A percentile compares a stretch with the other conserved stretches of the same genome.
phyloP scores from a whole-genome alignment of 805 yeast genomes.

The Metschnikowia gruessii region DNA sequence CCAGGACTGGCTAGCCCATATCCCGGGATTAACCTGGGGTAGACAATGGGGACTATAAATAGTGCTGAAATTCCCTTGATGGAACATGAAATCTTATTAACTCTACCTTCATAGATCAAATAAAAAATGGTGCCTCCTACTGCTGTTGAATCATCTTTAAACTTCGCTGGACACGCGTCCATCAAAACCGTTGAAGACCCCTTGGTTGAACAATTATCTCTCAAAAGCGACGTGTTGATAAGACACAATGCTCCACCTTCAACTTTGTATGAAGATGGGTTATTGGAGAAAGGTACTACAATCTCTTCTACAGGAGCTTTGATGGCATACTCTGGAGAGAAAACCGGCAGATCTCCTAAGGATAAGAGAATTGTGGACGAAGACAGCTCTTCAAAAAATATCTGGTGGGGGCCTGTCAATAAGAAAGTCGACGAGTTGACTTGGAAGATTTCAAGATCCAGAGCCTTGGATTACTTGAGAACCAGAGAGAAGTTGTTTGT shows the following conservation, averaged over 20 bases:
- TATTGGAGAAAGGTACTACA: conserved; percentile 85
- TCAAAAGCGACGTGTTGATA: conserved; percentile 60
- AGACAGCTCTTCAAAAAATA: conserved; percentile 72
- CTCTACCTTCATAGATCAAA: neutral
- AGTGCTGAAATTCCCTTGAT: conserved; percentile 10
- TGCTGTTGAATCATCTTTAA: conserved; percentile 44
- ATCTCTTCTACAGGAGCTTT: conserved; percentile 91
- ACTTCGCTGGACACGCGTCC: conserved; percentile 39
- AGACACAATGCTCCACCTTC: conserved; percentile 95
- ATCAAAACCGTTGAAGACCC: conserved; percentile 42
- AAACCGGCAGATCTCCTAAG: conserved; percentile 98
- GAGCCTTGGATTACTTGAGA: conserved; percentile 95
- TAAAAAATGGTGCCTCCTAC: conserved; percentile 42
- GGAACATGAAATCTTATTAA: neutral
- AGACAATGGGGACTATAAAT: conserved; percentile 14
- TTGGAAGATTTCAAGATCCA: conserved; percentile 92
- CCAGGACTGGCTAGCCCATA: conserved; percentile 2
- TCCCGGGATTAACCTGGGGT: conserved; percentile 9
- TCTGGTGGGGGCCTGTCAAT: conserved; percentile 99
- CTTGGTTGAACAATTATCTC: conserved; percentile 39
- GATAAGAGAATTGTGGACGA: conserved; percentile 98
- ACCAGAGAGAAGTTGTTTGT: conserved; percentile 92
- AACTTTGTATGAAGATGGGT: conserved; percentile 89
- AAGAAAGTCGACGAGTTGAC: conserved; percentile 90
- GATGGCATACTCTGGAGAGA: conserved; percentile 91